Evolutionary conservation across 164 flowering plant genomes (phyloP).

Genomic region (Vitis labrusca): DNA sequence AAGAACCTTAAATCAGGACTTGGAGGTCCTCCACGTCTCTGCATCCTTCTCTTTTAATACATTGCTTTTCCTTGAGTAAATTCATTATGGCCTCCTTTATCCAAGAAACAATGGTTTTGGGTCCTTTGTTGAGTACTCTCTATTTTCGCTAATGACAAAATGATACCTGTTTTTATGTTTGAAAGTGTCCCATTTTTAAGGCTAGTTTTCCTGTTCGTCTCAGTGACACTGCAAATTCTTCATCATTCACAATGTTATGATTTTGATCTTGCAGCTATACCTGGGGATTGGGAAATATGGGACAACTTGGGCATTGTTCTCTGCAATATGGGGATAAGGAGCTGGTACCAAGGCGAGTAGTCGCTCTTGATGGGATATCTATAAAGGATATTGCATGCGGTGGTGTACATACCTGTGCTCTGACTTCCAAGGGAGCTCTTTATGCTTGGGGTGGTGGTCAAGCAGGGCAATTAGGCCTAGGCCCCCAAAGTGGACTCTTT

Average conservation of each 20-base stretch:
- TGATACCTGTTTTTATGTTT: too few species aligned
- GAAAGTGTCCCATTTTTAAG: not conserved
- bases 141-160: too few species aligned
- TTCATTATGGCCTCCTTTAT: too few species aligned
- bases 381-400: conserved; percentile 83
- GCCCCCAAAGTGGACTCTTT: conserved; percentile 77
- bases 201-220: not conserved
- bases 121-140: too few species aligned
- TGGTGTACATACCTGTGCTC: conserved; percentile 92
- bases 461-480: conserved; percentile 90
- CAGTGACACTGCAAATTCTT: not conserved
- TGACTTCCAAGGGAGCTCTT: conserved; percentile 78
- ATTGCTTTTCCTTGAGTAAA: too few species aligned
- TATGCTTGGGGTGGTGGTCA: conserved; percentile 99
- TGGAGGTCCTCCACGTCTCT: too few species aligned
- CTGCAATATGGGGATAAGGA: conserved; percentile 93
- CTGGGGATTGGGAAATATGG: conserved; percentile 94
- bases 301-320: conserved; percentile 95
- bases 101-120: too few species aligned
- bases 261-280: conserved; percentile 63
- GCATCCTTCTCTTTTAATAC: too few species aligned
- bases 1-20: too few species aligned
- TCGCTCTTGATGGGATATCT: conserved; percentile 72
- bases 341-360: conserved; percentile 87
- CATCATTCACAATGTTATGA: not conserved